phyloP scores from a whole-genome alignment of 352 stramenopile species.

The Phytophthora meadii region DNA sequence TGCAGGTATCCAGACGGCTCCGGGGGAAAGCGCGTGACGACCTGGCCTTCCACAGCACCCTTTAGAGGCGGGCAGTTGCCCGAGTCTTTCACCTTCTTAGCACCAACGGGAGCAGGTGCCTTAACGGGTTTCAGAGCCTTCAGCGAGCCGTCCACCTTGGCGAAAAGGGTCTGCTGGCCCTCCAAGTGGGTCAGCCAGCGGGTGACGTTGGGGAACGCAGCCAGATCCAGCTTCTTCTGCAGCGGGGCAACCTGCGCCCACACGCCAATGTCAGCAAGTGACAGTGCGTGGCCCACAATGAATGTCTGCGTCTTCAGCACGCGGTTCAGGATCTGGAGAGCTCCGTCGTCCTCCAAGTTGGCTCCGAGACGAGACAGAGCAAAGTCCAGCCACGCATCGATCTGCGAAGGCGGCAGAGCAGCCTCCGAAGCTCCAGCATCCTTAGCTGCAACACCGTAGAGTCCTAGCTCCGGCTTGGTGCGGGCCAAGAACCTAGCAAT shows the following conservation, averaged over 20 bases:
- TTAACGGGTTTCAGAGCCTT: constrained; percentile 55
- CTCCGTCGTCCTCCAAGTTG: constrained; percentile 38
- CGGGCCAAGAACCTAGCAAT: constrained; percentile 76
- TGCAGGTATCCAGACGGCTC: constrained; percentile 99
- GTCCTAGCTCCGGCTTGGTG: constrained; percentile 44
- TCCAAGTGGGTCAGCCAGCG: constrained; percentile 80
- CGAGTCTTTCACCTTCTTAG: constrained; percentile 76
- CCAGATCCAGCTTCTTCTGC: constrained; percentile 54
- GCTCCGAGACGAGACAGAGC: constrained; percentile 64
- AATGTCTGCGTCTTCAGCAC: constrained; percentile 93
- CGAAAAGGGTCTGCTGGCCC: constrained; percentile 63
- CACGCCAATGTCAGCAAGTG: constrained; percentile 96
- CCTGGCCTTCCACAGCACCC: constrained; percentile 93
- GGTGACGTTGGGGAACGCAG: constrained; percentile 67
- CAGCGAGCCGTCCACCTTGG: constrained; percentile 53
- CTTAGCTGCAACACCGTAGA: constrained; percentile 66
- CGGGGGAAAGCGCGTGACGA: constrained; percentile 98
- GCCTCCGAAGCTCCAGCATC: constrained; percentile 48
- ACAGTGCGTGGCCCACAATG: constrained; percentile 93
- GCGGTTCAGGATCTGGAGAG: constrained; percentile 89
- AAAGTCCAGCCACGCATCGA: constrained; percentile 96
- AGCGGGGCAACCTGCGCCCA: constrained; percentile 79
- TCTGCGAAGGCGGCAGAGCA: constrained; percentile 55
- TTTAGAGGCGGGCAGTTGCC: constrained; percentile 95
- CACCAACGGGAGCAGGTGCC: constrained; percentile 12